Evolutionary conservation across 164 flowering plant genomes (phyloP).

Genomic region (Nymphaea thermarum): DNA sequence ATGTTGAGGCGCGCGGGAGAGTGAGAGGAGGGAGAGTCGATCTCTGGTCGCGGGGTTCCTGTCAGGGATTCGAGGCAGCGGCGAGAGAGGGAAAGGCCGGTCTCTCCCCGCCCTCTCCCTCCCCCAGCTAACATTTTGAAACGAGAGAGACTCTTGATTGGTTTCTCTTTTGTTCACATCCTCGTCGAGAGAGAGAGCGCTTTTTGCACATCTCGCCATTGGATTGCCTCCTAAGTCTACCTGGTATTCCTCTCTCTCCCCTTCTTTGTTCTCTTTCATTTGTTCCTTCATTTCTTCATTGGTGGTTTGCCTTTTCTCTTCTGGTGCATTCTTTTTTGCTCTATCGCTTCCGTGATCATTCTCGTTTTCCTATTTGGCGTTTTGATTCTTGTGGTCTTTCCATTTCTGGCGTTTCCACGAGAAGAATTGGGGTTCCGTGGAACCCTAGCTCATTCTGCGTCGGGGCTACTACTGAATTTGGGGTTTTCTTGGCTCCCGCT

Average conservation of each 20-base stretch:
- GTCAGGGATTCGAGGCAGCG: no score
- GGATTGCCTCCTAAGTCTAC: not conserved
- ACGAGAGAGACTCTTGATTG: no score
- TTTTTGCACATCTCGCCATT: not conserved
- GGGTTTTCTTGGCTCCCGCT: not conserved
- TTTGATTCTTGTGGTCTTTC: not conserved
- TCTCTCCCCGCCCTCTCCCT: no score
- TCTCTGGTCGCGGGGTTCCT: no score
- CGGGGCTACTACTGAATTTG: not conserved
- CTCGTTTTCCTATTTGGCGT: not conserved
- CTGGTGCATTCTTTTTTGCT: not conserved
- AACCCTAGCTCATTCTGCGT: not conserved
- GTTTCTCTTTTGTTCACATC: not conserved
- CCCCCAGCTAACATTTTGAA: no score
- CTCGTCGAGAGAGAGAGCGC: not conserved
- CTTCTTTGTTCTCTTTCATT: not conserved
- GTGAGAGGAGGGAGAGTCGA: no score
- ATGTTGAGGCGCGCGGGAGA: no score
- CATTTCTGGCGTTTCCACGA: not conserved
- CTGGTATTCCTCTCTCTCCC: not conserved
- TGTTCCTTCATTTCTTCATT: not conserved
- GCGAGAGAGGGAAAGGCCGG: no score
- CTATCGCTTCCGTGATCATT: not conserved
- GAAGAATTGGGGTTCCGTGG: not conserved
- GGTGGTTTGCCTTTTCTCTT: not conserved